Percentiles rank a stretch among this genome's conserved stretches.
Conservation (phyloP, 2,329 filamentous ascomycete species). For the Neonectria coccinea region DNA sequence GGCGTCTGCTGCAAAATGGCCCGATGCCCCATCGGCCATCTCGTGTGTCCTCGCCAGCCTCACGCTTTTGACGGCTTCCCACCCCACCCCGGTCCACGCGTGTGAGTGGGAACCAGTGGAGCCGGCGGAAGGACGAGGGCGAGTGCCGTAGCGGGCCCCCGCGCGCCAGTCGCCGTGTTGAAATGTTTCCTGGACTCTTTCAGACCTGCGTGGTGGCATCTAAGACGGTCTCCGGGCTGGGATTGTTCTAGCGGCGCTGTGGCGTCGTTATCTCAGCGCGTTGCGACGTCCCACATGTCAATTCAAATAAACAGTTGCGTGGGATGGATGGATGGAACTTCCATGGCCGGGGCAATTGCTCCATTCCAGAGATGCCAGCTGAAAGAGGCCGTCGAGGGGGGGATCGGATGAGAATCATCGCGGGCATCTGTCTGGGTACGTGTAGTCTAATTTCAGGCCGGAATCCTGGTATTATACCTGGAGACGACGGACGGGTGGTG, state of each 20-base stretch:
- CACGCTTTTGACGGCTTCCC: slow-evolving; percentile 15
- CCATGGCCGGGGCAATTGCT: slow-evolving; percentile 7
- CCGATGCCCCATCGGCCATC: slow-evolving; percentile 31
- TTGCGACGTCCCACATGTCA: neutral
- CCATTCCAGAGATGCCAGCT: slow-evolving; percentile 16
- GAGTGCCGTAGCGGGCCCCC: slow-evolving; percentile 1
- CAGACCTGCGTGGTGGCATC: neutral
- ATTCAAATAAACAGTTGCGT: neutral
- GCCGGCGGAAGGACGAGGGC: slow-evolving; percentile 2
- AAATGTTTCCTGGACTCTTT: neutral
- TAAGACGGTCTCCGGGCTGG: neutral
- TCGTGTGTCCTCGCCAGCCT: slow-evolving; percentile 26
- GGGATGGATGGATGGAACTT: neutral
- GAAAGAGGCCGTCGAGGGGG: neutral
- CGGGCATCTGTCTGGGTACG: neutral
- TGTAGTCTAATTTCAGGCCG: slow-evolving; percentile 7
- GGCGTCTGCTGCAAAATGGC: slow-evolving; percentile 20
- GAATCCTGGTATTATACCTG: slow-evolving; percentile 18
- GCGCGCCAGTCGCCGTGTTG: neutral
- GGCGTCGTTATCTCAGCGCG: slow-evolving; percentile 1
- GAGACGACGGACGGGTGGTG: neutral
- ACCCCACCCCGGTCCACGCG: slow-evolving; percentile 12
- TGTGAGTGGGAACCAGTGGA: slow-evolving; percentile 28
- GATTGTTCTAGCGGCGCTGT: neutral
- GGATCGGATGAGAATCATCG: neutral